Evolutionary conservation across 768 basidiomycete genomes (phyloP).

Genomic region (Xerocomellus amylosporus): DNA sequence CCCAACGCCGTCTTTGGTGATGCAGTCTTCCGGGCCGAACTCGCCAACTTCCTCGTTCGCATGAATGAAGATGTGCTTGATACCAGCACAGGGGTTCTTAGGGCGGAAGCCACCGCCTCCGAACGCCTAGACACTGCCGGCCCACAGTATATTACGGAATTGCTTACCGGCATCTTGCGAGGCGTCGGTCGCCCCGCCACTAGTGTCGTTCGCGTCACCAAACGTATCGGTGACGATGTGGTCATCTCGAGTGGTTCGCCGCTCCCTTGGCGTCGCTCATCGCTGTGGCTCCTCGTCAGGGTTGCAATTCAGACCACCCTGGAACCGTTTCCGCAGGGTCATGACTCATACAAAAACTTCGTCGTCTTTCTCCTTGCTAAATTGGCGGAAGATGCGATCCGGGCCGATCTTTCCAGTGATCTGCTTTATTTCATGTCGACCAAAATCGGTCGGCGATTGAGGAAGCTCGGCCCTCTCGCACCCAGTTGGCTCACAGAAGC

Average conservation of each 20-base stretch:
- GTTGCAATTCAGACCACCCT: neutral
- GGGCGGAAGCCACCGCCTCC: neutral
- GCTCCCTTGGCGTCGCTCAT: conserved; percentile 36
- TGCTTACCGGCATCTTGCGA: conserved; percentile 25
- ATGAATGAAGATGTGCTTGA: conserved; percentile 33
- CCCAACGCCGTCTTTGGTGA: too few relatives aligned
- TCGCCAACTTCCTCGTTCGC: conserved; percentile 38
- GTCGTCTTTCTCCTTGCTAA: conserved; percentile 40
- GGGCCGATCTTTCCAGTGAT: conserved; percentile 17
- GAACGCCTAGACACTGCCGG: conserved; percentile 24
- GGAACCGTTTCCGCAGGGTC: too few relatives aligned
- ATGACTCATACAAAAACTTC: conserved; percentile 44
- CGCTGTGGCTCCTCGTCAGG: conserved; percentile 31
- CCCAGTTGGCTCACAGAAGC: conserved; percentile 35
- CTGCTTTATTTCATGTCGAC: conserved; percentile 28
- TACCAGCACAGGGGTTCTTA: neutral
- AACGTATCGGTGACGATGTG: conserved; percentile 32
- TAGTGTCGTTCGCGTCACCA: conserved; percentile 23
- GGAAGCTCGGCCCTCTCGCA: conserved; percentile 22
- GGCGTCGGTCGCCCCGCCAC: neutral
- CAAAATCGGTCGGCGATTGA: conserved; percentile 26
- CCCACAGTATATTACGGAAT: conserved; percentile 45
- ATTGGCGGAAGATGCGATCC: conserved; percentile 22
- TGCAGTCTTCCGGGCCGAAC: conserved; percentile 31
- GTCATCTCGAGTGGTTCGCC: conserved; percentile 18